Conservation (phyloP, 2,329 filamentous ascomycete genomes). For the Aspergillus fijiensis region DNA sequence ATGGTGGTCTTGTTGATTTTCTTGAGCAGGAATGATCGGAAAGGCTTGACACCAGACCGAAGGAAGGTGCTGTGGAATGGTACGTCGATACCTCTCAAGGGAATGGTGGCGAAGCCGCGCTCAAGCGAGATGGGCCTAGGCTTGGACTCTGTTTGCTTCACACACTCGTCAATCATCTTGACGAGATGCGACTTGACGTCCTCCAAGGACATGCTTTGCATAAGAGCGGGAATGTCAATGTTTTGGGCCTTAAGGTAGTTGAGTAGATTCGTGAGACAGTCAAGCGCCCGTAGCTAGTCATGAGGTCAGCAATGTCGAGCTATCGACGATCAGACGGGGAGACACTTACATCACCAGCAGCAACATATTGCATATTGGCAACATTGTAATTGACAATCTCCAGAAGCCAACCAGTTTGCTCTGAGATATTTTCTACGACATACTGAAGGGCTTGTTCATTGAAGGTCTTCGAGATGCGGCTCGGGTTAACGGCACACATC, state of each 20-base stretch:
- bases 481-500: conserved; percentile 99
- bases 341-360: conserved; percentile 59
- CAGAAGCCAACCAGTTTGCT: conserved; percentile 90
- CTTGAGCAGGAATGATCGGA: conserved; percentile 97
- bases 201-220: conserved; percentile 80
- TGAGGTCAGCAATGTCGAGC: conserved; percentile 21
- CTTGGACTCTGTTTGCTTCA: conserved; percentile 84
- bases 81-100: conserved; percentile 94
- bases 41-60: conserved; percentile 96
- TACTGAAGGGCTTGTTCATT: conserved; percentile 97
- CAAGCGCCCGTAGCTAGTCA: conserved; percentile 58
- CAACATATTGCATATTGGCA: conserved; percentile 69
- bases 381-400: conserved; percentile 98
- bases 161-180: conserved; percentile 86
- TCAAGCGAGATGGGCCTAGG: conserved; percentile 84
- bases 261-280: conserved; percentile 72
- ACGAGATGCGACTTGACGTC: conserved; percentile 87
- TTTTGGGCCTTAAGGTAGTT: conserved; percentile 97
- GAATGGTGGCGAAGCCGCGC: conserved; percentile 95
- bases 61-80: conserved; percentile 99
- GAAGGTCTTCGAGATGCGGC: conserved; percentile 97
- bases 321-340: neutral
- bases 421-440: conserved; percentile 90
- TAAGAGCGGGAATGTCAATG: conserved; percentile 92
- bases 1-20: conserved; percentile 99